A percentile compares a stretch with the other conserved stretches of the same genome.
These are phyloP conservation scores for Arthroderma uncinatum DNA, from an alignment of 2,329 filamentous ascomycete genomes.

Conservation along the genomic window DNA sequence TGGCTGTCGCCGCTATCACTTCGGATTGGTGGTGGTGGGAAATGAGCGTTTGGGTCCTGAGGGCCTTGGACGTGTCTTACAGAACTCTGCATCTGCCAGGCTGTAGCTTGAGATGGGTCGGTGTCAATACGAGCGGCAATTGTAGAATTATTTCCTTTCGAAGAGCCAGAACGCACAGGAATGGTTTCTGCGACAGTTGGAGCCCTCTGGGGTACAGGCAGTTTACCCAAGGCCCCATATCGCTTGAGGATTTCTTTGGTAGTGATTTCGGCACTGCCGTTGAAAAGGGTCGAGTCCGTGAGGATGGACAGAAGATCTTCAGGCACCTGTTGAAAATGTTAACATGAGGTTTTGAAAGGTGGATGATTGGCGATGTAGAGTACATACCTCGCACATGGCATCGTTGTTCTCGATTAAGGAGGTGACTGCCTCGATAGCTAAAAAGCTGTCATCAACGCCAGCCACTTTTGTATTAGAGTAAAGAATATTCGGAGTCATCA, in stretches of 20 bases:
- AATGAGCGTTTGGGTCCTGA: slow-evolving; percentile 7
- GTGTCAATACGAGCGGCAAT: slow-evolving; percentile 63
- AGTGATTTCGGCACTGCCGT: slow-evolving; percentile 72
- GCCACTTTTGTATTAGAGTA: slow-evolving; percentile 44
- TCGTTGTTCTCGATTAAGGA: slow-evolving; percentile 87
- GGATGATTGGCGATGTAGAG: not conserved
- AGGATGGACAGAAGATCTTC: slow-evolving; percentile 81
- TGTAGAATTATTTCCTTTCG: slow-evolving; percentile 31
- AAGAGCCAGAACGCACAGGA: slow-evolving; percentile 34
- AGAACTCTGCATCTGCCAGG: slow-evolving; percentile 73
- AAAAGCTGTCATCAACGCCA: slow-evolving; percentile 78
- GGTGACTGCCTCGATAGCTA: slow-evolving; percentile 86
- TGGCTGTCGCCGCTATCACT: slow-evolving; percentile 23
- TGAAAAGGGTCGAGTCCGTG: slow-evolving; percentile 71
- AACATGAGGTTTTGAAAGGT: not conserved
- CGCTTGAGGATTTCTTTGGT: slow-evolving; percentile 95
- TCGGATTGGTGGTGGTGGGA: slow-evolving; percentile 12
- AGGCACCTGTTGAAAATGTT: slow-evolving; percentile 56
- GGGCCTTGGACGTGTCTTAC: slow-evolving; percentile 59
- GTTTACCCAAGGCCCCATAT: slow-evolving; percentile 70
- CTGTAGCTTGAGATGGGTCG: slow-evolving; percentile 59
- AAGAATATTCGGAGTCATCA: slow-evolving; percentile 92
- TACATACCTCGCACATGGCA: slow-evolving; percentile 78
- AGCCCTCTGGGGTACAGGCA: slow-evolving; percentile 46
- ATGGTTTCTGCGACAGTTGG: slow-evolving; percentile 46